Evolutionary conservation across 2,329 filamentous ascomycete genomes (phyloP).

Genomic region (Cladosporium sp.): DNA sequence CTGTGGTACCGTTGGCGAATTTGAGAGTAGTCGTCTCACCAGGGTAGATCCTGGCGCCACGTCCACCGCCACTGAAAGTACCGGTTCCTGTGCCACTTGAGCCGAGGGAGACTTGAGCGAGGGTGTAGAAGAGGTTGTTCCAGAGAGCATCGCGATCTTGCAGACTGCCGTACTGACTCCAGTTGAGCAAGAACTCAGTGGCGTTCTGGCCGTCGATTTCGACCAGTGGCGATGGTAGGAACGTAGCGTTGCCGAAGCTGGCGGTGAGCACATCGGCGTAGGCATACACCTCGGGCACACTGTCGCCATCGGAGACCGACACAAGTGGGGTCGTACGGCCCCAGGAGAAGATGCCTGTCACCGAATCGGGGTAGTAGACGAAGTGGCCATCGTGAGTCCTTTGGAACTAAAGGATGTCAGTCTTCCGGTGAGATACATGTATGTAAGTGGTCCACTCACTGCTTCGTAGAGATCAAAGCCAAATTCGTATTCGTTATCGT

Average conservation of each 20-base stretch:
- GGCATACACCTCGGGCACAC: constrained; percentile 60
- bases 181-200: constrained; percentile 51
- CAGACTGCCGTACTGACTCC: constrained; percentile 50
- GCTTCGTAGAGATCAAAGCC: constrained; percentile 56
- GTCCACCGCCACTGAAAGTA: constrained; percentile 48
- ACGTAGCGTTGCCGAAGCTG: constrained; percentile 44
- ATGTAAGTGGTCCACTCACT: background rate
- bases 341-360: constrained; percentile 56
- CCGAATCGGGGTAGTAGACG: constrained; percentile 55
- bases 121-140: constrained; percentile 52
- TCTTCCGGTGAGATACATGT: background rate
- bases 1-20: constrained; percentile 49
- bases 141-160: constrained; percentile 63
- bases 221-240: constrained; percentile 52
- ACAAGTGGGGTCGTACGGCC: constrained; percentile 55
- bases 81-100: constrained; percentile 44
- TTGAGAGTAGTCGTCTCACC: constrained; percentile 46
- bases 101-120: constrained; percentile 48
- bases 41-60: constrained; percentile 48
- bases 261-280: constrained; percentile 51
- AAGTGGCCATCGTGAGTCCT: constrained; percentile 68
- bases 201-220: constrained; percentile 61
- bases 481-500: constrained; percentile 48
- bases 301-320: constrained; percentile 64
- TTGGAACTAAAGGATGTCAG: constrained; percentile 40